A percentile compares a stretch with the other conserved stretches of the same genome.
Evolutionary conservation across 2,329 filamentous ascomycete genomes (phyloP).

Genomic region (Aspergillus ustus): DNA sequence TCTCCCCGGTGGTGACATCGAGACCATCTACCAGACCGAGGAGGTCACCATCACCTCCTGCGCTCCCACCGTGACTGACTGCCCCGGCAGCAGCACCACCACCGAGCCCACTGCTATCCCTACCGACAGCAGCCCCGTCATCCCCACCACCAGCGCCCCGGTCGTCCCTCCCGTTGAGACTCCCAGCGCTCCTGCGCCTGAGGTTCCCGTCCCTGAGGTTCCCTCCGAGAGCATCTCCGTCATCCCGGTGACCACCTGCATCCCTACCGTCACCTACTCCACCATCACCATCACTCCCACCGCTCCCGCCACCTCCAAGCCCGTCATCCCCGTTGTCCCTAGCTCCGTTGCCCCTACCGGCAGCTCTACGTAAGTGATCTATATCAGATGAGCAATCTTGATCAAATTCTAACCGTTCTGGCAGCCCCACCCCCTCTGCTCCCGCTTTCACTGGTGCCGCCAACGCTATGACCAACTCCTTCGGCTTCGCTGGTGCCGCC

Average conservation of each 20-base stretch:
- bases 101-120: constrained; percentile 22
- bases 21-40: constrained; percentile 62
- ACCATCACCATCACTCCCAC: constrained; percentile 33
- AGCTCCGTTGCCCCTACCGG: constrained; percentile 25
- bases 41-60: constrained; percentile 67
- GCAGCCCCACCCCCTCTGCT: constrained; percentile 26
- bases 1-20: constrained; percentile 38
- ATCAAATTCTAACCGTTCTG: background rate
- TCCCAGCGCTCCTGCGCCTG: constrained; percentile 13
- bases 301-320: constrained; percentile 21
- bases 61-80: constrained; percentile 65
- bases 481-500: constrained; percentile 37
- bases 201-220: constrained; percentile 11
- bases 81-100: constrained; percentile 44
- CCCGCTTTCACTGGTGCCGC: constrained; percentile 37
- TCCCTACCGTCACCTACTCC: constrained; percentile 38
- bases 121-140: constrained; percentile 13
- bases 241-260: constrained; percentile 37
- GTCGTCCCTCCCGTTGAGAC: background rate
- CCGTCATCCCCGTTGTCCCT: constrained; percentile 23
- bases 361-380: background rate
- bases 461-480: constrained; percentile 33
- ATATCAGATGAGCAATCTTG: background rate
- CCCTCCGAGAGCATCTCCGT: constrained; percentile 27
- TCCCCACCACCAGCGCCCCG: constrained; percentile 3